phyloP scores from a whole-genome alignment of 129 eudicot species.

The Cynara cardunculus region DNA sequence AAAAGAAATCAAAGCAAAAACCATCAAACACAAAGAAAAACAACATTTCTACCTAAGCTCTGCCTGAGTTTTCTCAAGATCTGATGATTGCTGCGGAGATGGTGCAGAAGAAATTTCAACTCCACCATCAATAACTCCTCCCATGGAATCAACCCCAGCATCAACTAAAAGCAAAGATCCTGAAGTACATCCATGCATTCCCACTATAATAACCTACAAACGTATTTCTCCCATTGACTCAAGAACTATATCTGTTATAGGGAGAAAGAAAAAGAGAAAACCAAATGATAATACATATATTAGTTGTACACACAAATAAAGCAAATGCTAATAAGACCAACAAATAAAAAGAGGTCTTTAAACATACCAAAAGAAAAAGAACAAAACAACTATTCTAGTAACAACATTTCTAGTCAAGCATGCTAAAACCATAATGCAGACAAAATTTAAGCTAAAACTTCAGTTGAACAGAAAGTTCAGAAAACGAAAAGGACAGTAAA shows the following conservation, averaged over 20 bases:
- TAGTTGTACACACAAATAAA: background rate
- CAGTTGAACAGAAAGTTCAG: background rate
- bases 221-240: conserved; percentile 44
- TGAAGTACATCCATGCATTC: conserved; percentile 73
- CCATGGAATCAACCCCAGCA: conserved; percentile 98
- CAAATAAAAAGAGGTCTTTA: background rate
- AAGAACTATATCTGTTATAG: conserved; percentile 16
- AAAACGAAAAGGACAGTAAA: background rate
- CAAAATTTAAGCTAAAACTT: background rate
- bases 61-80: conserved; percentile 78
- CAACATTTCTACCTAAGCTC: conserved; percentile 62
- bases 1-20: background rate
- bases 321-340: background rate
- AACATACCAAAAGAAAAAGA: background rate
- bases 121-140: conserved; percentile 89
- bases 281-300: background rate
- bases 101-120: conserved; percentile 60
- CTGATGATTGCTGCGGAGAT: conserved; percentile 61
- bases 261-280: background rate
- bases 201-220: conserved; percentile 43
- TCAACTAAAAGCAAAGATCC: conserved; percentile 59
- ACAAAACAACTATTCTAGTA: background rate
- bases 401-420: background rate
- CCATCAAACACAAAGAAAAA: conserved; percentile 8
- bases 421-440: background rate